Base-by-base conservation (phyloP, 2,329 filamentous ascomycete genomes). In the Trichoderma asperellum region DNA sequence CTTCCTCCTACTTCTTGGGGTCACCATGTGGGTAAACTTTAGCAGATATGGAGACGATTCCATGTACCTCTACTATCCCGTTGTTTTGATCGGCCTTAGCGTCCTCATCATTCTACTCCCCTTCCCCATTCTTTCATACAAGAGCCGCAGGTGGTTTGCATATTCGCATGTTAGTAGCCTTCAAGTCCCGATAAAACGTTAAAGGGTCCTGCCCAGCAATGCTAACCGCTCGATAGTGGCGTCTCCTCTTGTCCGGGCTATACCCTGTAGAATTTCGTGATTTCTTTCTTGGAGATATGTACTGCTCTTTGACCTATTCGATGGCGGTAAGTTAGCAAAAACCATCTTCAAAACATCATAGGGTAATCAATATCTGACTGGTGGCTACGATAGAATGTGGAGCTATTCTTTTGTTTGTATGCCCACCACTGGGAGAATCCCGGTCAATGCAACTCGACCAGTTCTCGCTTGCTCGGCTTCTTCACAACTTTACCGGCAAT, bases 281-380 rank as follows among this genome's bases (percentile, higher is more conserved):
- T 80, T 98, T 99, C 81, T 98, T 97, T 80, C 86, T 98, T 0
- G 96, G 96, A 64, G 96, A 99, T 78, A 97, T 98, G 85, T 97
- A 97, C 79, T 98, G 95, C 80, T 98, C 96, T 2, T 84, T 97
- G 68, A 97, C 94, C 6, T 99, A 99, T 79, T 87, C 91, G 18
- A 92, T 93, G 80, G 91, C 92, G 71, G 92, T 95, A 85, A 83
- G 91, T 87, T 4, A 32, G 12, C 18, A n/a, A 24, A 24, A 24
- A 11, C 47, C 24, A 21, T n/a, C 2, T 1, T 1, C 16, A 40
- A 5, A 47, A 18, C 16, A 37, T 8, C 5, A 21, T 4, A 11
- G 16, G 18, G 14, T 5, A 35, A 55, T 16, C 10, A 55, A 43
- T 27, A 27, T 14, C 21, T 67, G 37, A 67, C 11, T 61, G 16